A percentile compares a stretch with the other conserved stretches of the same genome.
phyloP scores from a whole-genome alignment of 305 asterid genomes.

The Rubia balearica region DNA sequence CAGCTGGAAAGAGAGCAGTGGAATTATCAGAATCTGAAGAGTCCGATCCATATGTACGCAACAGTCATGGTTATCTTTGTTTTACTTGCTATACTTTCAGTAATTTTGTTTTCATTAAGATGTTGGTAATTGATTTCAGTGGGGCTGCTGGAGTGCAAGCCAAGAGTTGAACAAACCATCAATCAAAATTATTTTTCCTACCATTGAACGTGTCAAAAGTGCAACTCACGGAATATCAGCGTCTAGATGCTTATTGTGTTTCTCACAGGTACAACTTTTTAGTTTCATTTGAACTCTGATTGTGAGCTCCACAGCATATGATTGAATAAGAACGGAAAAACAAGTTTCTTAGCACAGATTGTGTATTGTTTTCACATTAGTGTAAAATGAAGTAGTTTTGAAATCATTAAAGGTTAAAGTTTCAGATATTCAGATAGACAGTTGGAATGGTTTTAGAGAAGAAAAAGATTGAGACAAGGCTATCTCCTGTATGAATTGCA shows the following conservation, averaged over 20 bases:
- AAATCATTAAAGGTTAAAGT: not conserved
- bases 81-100: slow-evolving; percentile 8
- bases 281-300: not conserved
- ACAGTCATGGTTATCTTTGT: slow-evolving; percentile 10
- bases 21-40: slow-evolving; percentile 69
- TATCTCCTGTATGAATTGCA: not conserved
- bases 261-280: slow-evolving; percentile 54
- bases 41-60: slow-evolving; percentile 81
- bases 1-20: slow-evolving; percentile 67
- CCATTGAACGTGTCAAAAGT: slow-evolving; percentile 71
- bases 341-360: not conserved
- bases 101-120: slow-evolving; percentile 11
- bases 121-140: slow-evolving; percentile 44
- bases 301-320: not conserved
- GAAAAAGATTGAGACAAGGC: not conserved
- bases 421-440: not conserved
- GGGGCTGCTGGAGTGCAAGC: slow-evolving; percentile 94
- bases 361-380: not conserved
- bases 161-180: slow-evolving; percentile 78
- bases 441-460: not conserved
- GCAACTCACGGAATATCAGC: slow-evolving; percentile 55
- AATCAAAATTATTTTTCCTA: slow-evolving; percentile 58
- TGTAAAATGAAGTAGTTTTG: not conserved
- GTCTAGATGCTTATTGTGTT: slow-evolving; percentile 64
- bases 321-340: not conserved